Percentiles rank a stretch among this genome's conserved stretches.
phyloP scores from a whole-genome alignment of 495 filamentous ascomycete species.

The Staphylotrichum longicolle region DNA sequence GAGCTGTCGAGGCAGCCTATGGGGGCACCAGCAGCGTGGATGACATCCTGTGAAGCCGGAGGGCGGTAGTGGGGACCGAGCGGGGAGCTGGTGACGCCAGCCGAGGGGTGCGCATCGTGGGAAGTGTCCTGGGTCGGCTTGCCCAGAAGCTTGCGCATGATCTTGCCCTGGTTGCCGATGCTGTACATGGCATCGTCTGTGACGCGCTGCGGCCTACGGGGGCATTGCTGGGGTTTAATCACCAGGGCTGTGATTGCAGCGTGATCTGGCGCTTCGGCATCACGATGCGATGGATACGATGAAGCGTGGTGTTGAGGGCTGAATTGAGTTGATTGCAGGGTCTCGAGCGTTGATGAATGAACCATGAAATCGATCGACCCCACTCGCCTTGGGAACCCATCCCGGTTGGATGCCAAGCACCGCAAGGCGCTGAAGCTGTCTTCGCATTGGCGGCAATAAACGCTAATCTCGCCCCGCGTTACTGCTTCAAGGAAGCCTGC shows the following conservation, averaged over 20 bases:
- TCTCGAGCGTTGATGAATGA: too few relatives aligned
- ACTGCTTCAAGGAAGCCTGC: too few relatives aligned
- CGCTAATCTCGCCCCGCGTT: too few relatives aligned
- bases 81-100: conserved; percentile 40
- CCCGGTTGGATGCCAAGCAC: too few relatives aligned
- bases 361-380: too few relatives aligned
- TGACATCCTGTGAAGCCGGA: conserved; percentile 67
- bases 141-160: conserved; percentile 54
- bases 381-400: too few relatives aligned
- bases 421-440: too few relatives aligned
- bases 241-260: neutral
- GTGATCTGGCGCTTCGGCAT: too few relatives aligned
- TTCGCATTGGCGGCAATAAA: too few relatives aligned
- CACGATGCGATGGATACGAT: too few relatives aligned
- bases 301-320: too few relatives aligned
- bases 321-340: too few relatives aligned
- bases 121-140: conserved; percentile 39
- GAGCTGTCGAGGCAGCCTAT: conserved; percentile 78
- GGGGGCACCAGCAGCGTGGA: conserved; percentile 68
- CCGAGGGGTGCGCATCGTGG: conserved; percentile 33
- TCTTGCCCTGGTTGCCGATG: conserved; percentile 46
- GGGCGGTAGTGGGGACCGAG: conserved; percentile 50
- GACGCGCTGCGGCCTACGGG: neutral
- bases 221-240: conserved; percentile 5
- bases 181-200: conserved; percentile 29